phyloP scores from a whole-genome alignment of 2,329 filamentous ascomycete species.

The Ophiostoma populinum region DNA sequence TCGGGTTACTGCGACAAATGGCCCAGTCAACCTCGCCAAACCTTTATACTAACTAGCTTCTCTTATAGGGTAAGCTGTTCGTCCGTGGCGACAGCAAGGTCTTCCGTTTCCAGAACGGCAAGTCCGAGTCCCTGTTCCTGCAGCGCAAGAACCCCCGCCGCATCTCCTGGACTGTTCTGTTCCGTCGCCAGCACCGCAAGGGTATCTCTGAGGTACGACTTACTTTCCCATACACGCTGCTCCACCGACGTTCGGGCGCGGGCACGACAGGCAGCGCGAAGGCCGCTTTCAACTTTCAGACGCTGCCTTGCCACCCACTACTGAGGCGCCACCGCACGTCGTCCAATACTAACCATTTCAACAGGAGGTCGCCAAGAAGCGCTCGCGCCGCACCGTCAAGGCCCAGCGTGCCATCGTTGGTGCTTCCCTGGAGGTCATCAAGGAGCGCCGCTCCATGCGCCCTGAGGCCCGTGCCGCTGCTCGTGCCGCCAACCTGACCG shows the following conservation, averaged over 20 bases:
- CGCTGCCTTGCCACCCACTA: too few species aligned
- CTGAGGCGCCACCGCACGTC: too few species aligned
- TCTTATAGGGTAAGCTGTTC: constrained; percentile 90
- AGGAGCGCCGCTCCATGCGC: constrained; percentile 90
- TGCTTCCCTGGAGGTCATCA: constrained; percentile 98
- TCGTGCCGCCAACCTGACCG: constrained; percentile 80
- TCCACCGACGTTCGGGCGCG: not conserved
- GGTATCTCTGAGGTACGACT: constrained; percentile 95
- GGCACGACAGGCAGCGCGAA: not conserved
- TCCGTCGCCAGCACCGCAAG: constrained; percentile 99
- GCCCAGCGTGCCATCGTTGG: constrained; percentile 96
- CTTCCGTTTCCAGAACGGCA: constrained; percentile 99
- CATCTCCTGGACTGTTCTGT: constrained; percentile 97
- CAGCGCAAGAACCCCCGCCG: constrained; percentile 99
- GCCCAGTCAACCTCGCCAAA: too few species aligned
- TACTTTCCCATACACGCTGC: not conserved
- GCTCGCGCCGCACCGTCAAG: constrained; percentile 95
- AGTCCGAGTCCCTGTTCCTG: constrained; percentile 98
- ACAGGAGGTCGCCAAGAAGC: constrained; percentile 99
- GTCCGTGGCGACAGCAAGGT: constrained; percentile 99
- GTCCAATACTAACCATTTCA: constrained; percentile 13
- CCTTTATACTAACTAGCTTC: not conserved
- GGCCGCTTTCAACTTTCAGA: not conserved
- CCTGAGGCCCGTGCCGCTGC: constrained; percentile 90
- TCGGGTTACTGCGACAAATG: too few species aligned